Evolutionary conservation across 768 basidiomycete species (phyloP).

Genomic region (Termitomyces heimii): DNA sequence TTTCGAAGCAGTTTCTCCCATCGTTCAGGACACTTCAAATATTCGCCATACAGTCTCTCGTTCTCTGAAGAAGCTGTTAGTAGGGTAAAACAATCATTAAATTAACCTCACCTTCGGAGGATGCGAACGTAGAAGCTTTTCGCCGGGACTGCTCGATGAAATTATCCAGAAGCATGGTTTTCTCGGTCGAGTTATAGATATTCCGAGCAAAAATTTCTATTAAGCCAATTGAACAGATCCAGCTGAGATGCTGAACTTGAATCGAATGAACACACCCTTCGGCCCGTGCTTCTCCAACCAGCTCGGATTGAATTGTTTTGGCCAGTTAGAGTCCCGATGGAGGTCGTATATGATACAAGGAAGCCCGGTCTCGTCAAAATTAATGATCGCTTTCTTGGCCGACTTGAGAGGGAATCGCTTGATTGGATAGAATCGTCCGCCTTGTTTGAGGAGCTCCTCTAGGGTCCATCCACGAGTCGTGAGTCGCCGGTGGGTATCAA

Average conservation of each 20-base stretch:
- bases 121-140: slow-evolving; percentile 24
- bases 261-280: slow-evolving; percentile 13
- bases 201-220: slow-evolving; percentile 60
- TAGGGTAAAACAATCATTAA: not conserved
- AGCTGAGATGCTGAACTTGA: not conserved
- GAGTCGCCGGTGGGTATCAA: not conserved
- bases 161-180: slow-evolving; percentile 40
- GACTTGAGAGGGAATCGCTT: slow-evolving; percentile 28
- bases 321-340: slow-evolving; percentile 53
- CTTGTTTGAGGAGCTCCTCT: slow-evolving; percentile 16
- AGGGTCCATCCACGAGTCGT: slow-evolving; percentile 42
- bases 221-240: not conserved
- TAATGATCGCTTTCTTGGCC: slow-evolving; percentile 27
- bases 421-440: slow-evolving; percentile 22
- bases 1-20: slow-evolving; percentile 63
- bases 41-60: slow-evolving; percentile 72
- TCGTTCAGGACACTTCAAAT: slow-evolving; percentile 56
- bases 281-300: slow-evolving; percentile 40
- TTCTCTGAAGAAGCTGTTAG: slow-evolving; percentile 32
- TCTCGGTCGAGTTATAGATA: slow-evolving; percentile 51
- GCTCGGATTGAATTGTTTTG: slow-evolving; percentile 46
- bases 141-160: slow-evolving; percentile 43
- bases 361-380: slow-evolving; percentile 43
- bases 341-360: slow-evolving; percentile 63
- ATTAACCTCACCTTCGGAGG: slow-evolving; percentile 28